These are phyloP conservation scores for Hypoxylon intermedium DNA, from an alignment of 495 filamentous ascomycete species.

Conservation along the genomic window DNA sequence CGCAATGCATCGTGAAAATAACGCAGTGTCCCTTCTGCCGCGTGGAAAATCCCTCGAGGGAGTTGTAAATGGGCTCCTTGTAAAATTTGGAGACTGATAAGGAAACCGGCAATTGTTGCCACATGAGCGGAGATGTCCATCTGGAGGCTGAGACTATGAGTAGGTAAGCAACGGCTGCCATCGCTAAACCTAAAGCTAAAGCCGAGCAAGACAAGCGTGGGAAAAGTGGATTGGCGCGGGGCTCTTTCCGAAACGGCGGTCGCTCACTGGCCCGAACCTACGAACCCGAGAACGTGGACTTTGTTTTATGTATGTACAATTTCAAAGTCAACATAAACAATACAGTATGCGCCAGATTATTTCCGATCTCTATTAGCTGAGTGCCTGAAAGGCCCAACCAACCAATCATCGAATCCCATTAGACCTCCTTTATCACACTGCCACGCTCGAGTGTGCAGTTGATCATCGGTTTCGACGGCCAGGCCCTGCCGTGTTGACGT, in stretches of 20 bases:
- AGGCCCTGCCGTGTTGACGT: slow-evolving; percentile 13
- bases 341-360: not conserved
- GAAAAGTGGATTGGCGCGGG: slow-evolving; percentile 20
- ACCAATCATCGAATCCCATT: slow-evolving; percentile 11
- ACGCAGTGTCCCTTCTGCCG: not conserved
- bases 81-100: not conserved
- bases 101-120: slow-evolving; percentile 6
- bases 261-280: not conserved
- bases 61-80: not conserved
- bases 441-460: not conserved
- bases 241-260: slow-evolving; percentile 1
- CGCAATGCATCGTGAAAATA: slow-evolving; percentile 1
- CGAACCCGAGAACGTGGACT: not conserved
- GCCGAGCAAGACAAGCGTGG: not conserved
- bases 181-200: slow-evolving; percentile 4
- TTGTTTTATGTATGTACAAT: too few relatives aligned
- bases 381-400: not conserved
- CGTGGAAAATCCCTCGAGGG: not conserved
- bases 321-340: slow-evolving; percentile 12
- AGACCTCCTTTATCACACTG: not conserved
- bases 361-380: slow-evolving; percentile 1
- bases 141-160: too few relatives aligned
- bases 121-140: slow-evolving; percentile 16
- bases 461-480: slow-evolving; percentile 5
- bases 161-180: slow-evolving; percentile 25